These are phyloP conservation scores for Podochytrium sp. DNA, from an alignment of 192 early-diverging fungal genomes.

Conservation along the genomic window DNA sequence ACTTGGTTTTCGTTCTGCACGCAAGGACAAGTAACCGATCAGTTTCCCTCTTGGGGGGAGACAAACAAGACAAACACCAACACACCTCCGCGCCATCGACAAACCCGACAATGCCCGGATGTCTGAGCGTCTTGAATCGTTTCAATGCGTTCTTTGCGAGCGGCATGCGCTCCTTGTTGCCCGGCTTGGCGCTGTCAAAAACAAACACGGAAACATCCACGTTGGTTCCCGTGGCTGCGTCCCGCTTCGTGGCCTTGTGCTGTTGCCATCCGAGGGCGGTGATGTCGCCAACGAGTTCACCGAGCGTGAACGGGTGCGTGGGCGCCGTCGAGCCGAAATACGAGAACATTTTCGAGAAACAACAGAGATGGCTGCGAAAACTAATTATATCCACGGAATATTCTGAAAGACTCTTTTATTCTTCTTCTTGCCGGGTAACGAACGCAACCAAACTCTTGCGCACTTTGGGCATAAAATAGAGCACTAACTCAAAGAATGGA, in stretches of 20 bases:
- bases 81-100: slow-evolving; percentile 86
- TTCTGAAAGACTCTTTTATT: too few species aligned
- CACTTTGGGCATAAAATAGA: neutral
- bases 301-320: slow-evolving; percentile 21
- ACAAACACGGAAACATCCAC: slow-evolving; percentile 75
- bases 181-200: slow-evolving; percentile 67
- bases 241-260: slow-evolving; percentile 62
- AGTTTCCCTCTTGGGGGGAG: too few species aligned
- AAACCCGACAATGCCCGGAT: slow-evolving; percentile 85
- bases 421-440: neutral
- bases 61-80: neutral
- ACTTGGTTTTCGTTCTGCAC: slow-evolving; percentile 71
- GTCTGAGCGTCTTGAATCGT: slow-evolving; percentile 84
- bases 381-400: too few species aligned
- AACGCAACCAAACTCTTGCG: neutral
- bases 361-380: too few species aligned
- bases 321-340: neutral
- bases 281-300: neutral
- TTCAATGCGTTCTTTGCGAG: slow-evolving; percentile 90
- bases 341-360: neutral
- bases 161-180: slow-evolving; percentile 67
- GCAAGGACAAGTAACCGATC: neutral
- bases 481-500: neutral
- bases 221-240: slow-evolving; percentile 48
- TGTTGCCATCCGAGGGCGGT: neutral